Percentiles rank a stretch among this genome's conserved stretches.
phyloP scores from a whole-genome alignment of 768 basidiomycete species.

The Naganishia vishniacii region DNA sequence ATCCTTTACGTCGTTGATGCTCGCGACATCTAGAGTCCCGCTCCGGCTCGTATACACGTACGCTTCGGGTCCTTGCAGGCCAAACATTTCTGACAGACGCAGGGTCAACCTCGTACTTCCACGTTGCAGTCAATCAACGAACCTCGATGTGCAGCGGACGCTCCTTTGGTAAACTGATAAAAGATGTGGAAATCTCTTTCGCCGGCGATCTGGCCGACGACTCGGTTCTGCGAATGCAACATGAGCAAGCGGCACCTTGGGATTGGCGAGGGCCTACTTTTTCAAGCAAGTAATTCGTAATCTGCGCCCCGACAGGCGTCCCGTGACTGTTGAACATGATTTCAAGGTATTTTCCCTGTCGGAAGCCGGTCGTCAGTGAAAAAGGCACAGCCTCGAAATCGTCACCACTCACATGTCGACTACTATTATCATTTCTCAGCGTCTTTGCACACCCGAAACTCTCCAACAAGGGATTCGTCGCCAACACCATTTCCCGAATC shows the following conservation, averaged over 20 bases:
- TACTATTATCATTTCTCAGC: constrained; percentile 95
- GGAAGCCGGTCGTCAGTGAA: neutral
- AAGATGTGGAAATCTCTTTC: constrained; percentile 99
- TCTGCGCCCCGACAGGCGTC: constrained; percentile 93
- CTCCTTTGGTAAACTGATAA: constrained; percentile 97
- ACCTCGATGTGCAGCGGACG: constrained; percentile 83
- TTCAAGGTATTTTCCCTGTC: constrained; percentile 93
- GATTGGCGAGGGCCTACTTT: constrained; percentile 61
- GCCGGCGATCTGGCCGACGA: constrained; percentile 91
- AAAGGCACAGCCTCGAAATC: no score
- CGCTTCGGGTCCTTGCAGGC: constrained; percentile 89
- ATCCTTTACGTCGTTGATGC: constrained; percentile 82
- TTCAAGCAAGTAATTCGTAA: constrained; percentile 95
- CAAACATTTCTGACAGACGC: constrained; percentile 68
- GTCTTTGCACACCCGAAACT: constrained; percentile 99
- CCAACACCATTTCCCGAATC: constrained; percentile 99
- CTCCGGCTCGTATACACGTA: constrained; percentile 90
- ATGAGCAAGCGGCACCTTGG: neutral
- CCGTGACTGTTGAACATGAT: constrained; percentile 96
- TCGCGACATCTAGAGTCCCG: constrained; percentile 82
- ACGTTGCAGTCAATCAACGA: constrained; percentile 32
- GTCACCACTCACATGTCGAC: constrained; percentile 75
- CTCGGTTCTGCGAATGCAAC: constrained; percentile 49
- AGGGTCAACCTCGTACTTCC: neutral
- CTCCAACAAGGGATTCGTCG: constrained; percentile 93